Conservation (phyloP, 225 moss, liverwort and hornwort genomes). For the Climacium dendroides region DNA sequence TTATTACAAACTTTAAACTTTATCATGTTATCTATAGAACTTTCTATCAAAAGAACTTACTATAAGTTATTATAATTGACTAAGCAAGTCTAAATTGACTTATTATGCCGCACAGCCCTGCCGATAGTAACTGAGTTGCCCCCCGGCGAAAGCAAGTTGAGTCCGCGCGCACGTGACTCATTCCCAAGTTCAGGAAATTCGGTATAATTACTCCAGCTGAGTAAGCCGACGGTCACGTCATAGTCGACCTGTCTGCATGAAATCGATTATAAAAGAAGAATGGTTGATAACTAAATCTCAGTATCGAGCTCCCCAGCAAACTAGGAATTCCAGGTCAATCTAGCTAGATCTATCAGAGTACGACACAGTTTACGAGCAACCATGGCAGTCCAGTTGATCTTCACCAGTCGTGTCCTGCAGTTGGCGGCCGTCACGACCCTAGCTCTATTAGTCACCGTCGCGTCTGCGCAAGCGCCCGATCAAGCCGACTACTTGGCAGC, state of each 20-base stretch:
- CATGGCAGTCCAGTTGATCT: background rate
- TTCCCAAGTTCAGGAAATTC: background rate
- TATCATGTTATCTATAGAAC: too few species aligned
- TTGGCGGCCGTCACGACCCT: too few species aligned
- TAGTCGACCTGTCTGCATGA: background rate
- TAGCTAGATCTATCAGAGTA: too few species aligned
- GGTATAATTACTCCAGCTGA: background rate
- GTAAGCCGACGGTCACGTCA: background rate
- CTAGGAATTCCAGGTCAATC: background rate
- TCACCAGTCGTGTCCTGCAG: background rate
- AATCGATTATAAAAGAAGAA: background rate
- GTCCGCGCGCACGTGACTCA: background rate
- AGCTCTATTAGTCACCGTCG: too few species aligned
- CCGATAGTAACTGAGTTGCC: too few species aligned
- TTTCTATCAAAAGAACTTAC: too few species aligned
- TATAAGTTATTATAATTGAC: too few species aligned
- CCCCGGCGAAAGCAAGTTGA: background rate
- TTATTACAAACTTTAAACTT: too few species aligned
- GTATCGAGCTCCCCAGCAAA: background rate
- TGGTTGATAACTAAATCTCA: background rate
- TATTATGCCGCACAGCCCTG: too few species aligned
- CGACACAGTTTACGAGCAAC: background rate
- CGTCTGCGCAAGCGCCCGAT: background rate
- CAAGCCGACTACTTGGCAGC: background rate
- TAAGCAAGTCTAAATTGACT: too few species aligned